phyloP scores from a whole-genome alignment of 768 basidiomycete species.

The Podaxis mareebaensis region DNA sequence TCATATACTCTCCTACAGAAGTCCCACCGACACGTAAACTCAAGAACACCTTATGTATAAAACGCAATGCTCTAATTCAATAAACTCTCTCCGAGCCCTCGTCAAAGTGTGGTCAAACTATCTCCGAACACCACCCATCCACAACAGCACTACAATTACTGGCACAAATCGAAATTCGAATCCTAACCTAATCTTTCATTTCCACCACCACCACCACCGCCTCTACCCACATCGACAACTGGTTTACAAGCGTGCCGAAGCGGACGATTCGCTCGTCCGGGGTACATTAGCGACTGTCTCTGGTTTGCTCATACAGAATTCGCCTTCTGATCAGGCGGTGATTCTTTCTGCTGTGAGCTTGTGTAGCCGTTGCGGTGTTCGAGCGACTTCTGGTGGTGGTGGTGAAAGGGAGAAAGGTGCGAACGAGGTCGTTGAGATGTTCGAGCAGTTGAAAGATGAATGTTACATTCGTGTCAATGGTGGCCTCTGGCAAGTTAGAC shows the following conservation, averaged over 20 bases:
- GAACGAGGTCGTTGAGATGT: conserved; percentile 51
- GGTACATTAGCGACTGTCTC: conserved; percentile 78
- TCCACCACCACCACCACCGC: conserved; percentile 19
- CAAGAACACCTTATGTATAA: conserved; percentile 47
- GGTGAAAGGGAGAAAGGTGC: conserved; percentile 32
- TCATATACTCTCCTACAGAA: conserved; percentile 31
- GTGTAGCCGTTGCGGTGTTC: conserved; percentile 17
- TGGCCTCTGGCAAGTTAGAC: not conserved
- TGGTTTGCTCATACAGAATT: conserved; percentile 50
- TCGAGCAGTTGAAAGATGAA: conserved; percentile 42
- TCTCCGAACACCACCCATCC: conserved; percentile 19
- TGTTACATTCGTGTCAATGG: not conserved
- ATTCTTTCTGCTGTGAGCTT: conserved; percentile 31
- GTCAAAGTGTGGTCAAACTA: conserved; percentile 47
- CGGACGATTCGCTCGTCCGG: conserved; percentile 56
- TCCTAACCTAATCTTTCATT: conserved; percentile 17
- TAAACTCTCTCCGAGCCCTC: conserved; percentile 51
- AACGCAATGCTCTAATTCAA: conserved; percentile 52
- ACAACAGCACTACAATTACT: conserved; percentile 2
- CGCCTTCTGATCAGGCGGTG: conserved; percentile 32
- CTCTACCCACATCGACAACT: conserved; percentile 7
- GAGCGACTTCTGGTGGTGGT: conserved; percentile 17
- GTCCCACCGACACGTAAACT: conserved; percentile 53
- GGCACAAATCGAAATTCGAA: conserved; percentile 19
- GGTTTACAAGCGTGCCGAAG: conserved; percentile 18